Base-by-base conservation (phyloP, 1,139 yeast species). In the Arxiozyma heterogenica region DNA sequence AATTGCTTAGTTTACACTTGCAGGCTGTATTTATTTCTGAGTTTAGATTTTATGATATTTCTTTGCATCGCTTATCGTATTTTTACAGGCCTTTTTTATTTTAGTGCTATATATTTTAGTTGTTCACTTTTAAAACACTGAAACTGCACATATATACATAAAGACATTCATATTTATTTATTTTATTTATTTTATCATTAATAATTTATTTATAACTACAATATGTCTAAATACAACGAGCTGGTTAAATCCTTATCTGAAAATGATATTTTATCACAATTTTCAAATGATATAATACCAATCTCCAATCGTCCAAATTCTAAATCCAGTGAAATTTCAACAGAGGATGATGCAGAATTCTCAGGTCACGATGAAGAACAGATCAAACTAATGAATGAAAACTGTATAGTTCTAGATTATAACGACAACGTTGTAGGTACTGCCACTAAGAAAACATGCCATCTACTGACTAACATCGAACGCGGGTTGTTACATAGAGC, bases 361-460 rank as follows among this genome's bases (percentile, higher is more conserved):
- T 77, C 76, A 15, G 97, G 97, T 23, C 94, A 90, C 63, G 96
- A 93, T 68, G 86, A 84, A 65, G 98, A 91, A 69, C 98, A 93
- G 72, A 89, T 93, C 71, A 80, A 83, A 65, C 77, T 93, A 60
- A 93, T 93, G 98, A 95, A 90, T 63, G 98, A 93, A 71, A 83
- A 91, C 59, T 93, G 98, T 72, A 90, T 93, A 60, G 96, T 93
- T 4, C 76, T 91, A 60, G 96, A 93, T 70, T 83, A 86, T 74
- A 73, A 90, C 64, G 98, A 93, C 69, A 73, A 68, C 53, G 96
- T 96, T 12, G 75, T 90, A 51, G 98, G 97, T 27, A 91, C 96
- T 3, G 98, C 94, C 20, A 87, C 97, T 56, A 93, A 93, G 72
- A 93, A 91, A 72, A 73, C 88, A 53, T 90, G 96, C 65, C 98